phyloP scores from a whole-genome alignment of 2,329 filamentous ascomycete genomes.

The Penicillium thymicola region DNA sequence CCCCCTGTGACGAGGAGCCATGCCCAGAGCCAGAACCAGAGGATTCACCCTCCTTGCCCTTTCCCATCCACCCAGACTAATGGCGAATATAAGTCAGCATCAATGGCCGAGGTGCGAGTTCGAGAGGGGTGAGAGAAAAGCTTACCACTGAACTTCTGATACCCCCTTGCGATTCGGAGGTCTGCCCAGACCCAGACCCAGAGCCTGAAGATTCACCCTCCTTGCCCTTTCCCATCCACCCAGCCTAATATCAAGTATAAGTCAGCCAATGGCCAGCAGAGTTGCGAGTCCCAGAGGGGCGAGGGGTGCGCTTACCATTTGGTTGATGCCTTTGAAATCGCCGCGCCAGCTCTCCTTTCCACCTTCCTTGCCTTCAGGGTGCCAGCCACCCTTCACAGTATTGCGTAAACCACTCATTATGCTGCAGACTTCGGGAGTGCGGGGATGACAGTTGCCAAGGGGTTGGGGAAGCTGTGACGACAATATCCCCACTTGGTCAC shows the following conservation, averaged over 20 bases:
- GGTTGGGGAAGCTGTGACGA: not conserved
- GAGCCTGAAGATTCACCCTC: conserved; percentile 37
- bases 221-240: conserved; percentile 58
- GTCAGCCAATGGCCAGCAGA: conserved; percentile 12
- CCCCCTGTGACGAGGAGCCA: not conserved
- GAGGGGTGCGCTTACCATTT: conserved; percentile 46
- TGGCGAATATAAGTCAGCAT: conserved; percentile 11
- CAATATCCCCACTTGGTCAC: conserved; percentile 1
- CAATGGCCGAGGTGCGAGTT: conserved; percentile 9
- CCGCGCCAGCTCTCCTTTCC: conserved; percentile 53
- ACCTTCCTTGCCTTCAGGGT: conserved; percentile 53
- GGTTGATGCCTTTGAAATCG: conserved; percentile 57
- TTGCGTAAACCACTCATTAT: conserved; percentile 49
- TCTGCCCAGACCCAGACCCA: not conserved
- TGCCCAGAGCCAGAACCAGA: not conserved
- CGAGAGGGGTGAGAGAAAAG: conserved; percentile 7
- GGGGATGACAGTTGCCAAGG: not conserved
- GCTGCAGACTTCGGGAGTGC: not conserved
- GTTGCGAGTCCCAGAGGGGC: conserved; percentile 2
- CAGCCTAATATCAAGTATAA: conserved; percentile 43
- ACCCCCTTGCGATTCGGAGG: not conserved
- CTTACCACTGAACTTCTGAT: conserved; percentile 45
- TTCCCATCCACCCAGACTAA: conserved; percentile 58
- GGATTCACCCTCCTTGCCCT: conserved; percentile 47
- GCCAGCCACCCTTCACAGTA: conserved; percentile 53